Conservation (phyloP, 2,329 filamentous ascomycete genomes). For the Beauveria pseudobassiana region DNA sequence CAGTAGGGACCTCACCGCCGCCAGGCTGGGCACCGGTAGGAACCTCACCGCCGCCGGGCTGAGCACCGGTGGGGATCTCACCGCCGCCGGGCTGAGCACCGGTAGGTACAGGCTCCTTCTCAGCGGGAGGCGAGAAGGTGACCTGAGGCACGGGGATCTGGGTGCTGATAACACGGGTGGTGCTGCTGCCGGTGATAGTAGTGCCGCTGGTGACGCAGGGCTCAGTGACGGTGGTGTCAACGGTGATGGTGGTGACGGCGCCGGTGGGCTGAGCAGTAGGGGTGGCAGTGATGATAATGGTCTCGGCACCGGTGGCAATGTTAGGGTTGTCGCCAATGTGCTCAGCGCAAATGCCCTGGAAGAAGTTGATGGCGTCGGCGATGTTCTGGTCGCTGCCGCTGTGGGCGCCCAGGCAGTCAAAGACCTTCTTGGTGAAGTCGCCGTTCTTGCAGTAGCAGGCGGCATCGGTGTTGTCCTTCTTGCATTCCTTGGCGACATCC, state of each 20-base stretch:
- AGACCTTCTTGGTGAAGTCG: conserved; percentile 71
- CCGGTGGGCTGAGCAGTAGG: conserved; percentile 39
- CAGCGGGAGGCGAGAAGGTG: conserved; percentile 34
- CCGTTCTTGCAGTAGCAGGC: conserved; percentile 80
- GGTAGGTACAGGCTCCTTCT: conserved; percentile 10
- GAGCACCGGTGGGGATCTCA: conserved; percentile 18
- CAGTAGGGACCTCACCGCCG: not conserved
- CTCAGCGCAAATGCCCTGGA: conserved; percentile 83
- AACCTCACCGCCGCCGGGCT: conserved; percentile 20
- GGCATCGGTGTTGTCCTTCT: conserved; percentile 67
- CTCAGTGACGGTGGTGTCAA: conserved; percentile 40
- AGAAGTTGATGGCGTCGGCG: conserved; percentile 66
- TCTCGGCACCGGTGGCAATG: conserved; percentile 69
- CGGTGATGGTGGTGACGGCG: conserved; percentile 44
- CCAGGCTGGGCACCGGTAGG: conserved; percentile 14
- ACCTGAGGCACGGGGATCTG: conserved; percentile 47
- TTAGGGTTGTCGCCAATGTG: conserved; percentile 72
- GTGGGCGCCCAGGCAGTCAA: conserved; percentile 64
- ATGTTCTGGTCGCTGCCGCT: conserved; percentile 59
- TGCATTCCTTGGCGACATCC: conserved; percentile 58
- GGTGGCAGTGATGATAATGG: conserved; percentile 50
- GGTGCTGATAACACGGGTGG: conserved; percentile 43
- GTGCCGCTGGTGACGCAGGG: conserved; percentile 43
- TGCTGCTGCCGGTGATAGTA: conserved; percentile 36
- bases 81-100: not conserved